A percentile compares a stretch with the other conserved stretches of the same genome.
Conservation (phyloP, 345 rosid genomes). For the Microthlaspi erraticum region DNA sequence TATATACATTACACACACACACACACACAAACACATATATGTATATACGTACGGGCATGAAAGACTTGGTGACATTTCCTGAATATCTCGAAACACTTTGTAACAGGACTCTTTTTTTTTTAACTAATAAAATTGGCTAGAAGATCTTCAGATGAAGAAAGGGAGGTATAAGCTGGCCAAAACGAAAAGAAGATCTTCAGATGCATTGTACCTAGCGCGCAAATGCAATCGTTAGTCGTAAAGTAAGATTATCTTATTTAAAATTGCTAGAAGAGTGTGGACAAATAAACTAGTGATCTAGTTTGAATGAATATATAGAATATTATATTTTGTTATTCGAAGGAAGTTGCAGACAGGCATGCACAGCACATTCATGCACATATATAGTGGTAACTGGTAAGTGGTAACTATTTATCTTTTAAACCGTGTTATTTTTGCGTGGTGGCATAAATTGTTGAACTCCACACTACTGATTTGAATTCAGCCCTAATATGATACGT, state of each 20-base stretch:
- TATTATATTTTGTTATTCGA: not conserved
- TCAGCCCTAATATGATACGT: not conserved
- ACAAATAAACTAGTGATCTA: constrained; percentile 10
- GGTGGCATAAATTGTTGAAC: constrained; percentile 14
- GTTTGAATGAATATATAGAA: not conserved
- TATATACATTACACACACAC: not conserved
- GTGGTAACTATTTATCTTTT: not conserved
- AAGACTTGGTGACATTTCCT: constrained; percentile 16
- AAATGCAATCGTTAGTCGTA: constrained; percentile 27
- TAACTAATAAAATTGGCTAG: no score
- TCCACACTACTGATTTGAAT: not conserved
- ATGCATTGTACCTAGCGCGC: constrained; percentile 36
- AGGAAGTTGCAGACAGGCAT: constrained; percentile 14
- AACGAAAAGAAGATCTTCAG: not conserved
- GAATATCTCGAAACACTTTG: not conserved
- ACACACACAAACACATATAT: no score
- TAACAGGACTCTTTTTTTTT: no score
- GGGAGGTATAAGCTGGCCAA: no score
- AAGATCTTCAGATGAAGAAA: no score
- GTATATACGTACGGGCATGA: not conserved
- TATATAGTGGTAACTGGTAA: not conserved
- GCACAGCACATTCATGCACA: not conserved
- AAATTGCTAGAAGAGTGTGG: constrained; percentile 12
- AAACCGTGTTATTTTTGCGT: constrained; percentile 25
- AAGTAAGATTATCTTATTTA: constrained; percentile 23